These are phyloP conservation scores for Lachancea sp. DNA, from an alignment of 805 yeast species.

Conservation along the genomic window DNA sequence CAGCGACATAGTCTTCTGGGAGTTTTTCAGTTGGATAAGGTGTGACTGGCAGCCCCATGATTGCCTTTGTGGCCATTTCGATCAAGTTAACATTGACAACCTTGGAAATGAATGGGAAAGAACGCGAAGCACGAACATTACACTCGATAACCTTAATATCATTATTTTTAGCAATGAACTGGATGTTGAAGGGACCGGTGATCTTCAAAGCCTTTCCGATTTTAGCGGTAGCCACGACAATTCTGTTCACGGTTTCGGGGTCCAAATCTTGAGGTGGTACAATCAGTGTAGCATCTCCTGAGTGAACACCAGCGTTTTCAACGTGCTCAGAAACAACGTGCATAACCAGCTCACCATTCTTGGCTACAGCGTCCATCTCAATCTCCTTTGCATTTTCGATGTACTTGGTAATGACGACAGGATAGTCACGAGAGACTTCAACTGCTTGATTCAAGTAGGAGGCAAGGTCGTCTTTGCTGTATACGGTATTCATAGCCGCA, in stretches of 20 bases:
- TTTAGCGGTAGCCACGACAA: slow-evolving; percentile 92
- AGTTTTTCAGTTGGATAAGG: slow-evolving; percentile 87
- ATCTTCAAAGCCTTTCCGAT: slow-evolving; percentile 91
- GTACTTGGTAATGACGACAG: slow-evolving; percentile 94
- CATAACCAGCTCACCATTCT: slow-evolving; percentile 88
- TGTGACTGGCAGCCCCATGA: slow-evolving; percentile 76
- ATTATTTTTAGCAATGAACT: slow-evolving; percentile 90
- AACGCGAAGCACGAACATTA: slow-evolving; percentile 98
- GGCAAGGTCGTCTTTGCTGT: slow-evolving; percentile 81
- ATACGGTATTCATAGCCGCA: slow-evolving; percentile 98
- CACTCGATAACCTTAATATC: slow-evolving; percentile 97
- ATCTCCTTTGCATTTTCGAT: slow-evolving; percentile 96
- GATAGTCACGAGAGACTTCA: slow-evolving; percentile 95
- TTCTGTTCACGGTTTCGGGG: slow-evolving; percentile 83
- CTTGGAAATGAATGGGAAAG: slow-evolving; percentile 97
- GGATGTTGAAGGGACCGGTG: slow-evolving; percentile 97
- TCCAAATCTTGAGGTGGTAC: slow-evolving; percentile 96
- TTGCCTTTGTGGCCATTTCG: slow-evolving; percentile 95
- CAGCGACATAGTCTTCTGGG: slow-evolving; percentile 91
- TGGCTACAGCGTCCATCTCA: slow-evolving; percentile 98
- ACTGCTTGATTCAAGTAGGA: slow-evolving; percentile 89
- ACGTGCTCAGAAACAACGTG: slow-evolving; percentile 98
- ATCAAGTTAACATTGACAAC: slow-evolving; percentile 94
- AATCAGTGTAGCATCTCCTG: slow-evolving; percentile 97
- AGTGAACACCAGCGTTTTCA: slow-evolving; percentile 98